Evolutionary conservation across 495 filamentous ascomycete genomes (phyloP), one percentile per base, ranked within the genome.

Genomic region (Neurospora tetraspora): DNA sequence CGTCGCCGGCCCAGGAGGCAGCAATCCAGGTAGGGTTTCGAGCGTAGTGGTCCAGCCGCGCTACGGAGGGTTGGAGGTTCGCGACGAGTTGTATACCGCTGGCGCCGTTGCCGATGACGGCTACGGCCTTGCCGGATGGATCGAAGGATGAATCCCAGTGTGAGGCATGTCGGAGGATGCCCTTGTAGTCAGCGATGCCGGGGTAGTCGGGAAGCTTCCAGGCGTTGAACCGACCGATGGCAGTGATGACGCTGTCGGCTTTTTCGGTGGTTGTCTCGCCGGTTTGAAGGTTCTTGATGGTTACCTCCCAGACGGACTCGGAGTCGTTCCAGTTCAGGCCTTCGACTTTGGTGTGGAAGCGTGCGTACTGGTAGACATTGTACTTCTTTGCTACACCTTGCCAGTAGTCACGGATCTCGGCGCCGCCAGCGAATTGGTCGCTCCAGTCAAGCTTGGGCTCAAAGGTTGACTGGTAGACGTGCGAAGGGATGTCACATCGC

Each of bases 11-110:
- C 75, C 82, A 84, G 1, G 78, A 79, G 8, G 87, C 85, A 1
- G 89, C 86, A n/a, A 93, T 88, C 91, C 91, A 93, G 1, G 90
- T 91, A 38, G 82, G 85, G 73, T 88, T 90, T 23, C 91, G 86
- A 7, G 87, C 88, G 70, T 91, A 93, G 79, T 91, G 87, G 74
- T 89, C 88, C 83, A 87, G 80, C 23, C 85, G 82, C 12, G 80
- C 76, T 16, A 88, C 87, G 9, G 82, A 74, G 14, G 86, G 86
- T 71, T 90, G 83, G 31, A 90, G 77, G 23, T 84, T 84, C 12
- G 88, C 84, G 7, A 90, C 85, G 27, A 92, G 84, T 74, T 92
- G 90, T 39, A 85, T 89, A 76, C 77, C 83, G 75, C 75, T 88
- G 81, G 75, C 88, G 71, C 79, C 88, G 83, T 82, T 91, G 82